These are phyloP conservation scores for Talaromyces funiculosus DNA, from an alignment of 2,329 filamentous ascomycete genomes.

Conservation along the genomic window DNA sequence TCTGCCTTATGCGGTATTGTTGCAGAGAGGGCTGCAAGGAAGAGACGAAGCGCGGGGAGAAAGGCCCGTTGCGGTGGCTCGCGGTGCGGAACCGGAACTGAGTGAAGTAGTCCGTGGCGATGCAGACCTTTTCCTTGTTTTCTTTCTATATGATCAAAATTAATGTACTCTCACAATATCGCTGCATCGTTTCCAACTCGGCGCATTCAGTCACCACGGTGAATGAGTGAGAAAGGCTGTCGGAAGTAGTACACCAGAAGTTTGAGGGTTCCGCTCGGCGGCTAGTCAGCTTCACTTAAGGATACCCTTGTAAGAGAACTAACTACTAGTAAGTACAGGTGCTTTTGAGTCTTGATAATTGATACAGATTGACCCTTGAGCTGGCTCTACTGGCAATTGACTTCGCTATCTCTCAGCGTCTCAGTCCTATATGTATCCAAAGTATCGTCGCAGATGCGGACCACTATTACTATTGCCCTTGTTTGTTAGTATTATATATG, in stretches of 20 bases:
- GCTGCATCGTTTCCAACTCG: neutral
- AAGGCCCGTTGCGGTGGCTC: neutral
- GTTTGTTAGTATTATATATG: neutral
- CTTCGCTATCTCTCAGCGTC: neutral
- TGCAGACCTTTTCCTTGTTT: neutral
- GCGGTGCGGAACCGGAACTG: neutral
- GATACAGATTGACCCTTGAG: neutral
- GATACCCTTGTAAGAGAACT: neutral
- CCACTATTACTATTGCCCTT: neutral
- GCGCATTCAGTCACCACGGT: neutral
- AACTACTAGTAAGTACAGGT: too few relatives aligned
- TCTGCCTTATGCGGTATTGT: neutral
- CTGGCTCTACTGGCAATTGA: neutral
- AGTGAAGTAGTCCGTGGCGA: neutral
- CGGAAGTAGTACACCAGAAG: neutral
- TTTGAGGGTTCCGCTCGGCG: neutral
- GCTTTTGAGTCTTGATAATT: neutral
- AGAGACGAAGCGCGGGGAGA: neutral
- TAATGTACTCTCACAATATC: neutral
- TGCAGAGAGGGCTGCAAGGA: neutral
- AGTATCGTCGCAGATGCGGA: neutral
- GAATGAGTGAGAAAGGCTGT: neutral
- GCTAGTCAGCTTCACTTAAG: neutral
- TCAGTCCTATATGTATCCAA: neutral
- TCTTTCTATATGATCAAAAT: neutral